A percentile compares a stretch with the other conserved stretches of the same genome.
Conservation (phyloP, 176 grass and related monocot species). For the Panicum miliaceum region DNA sequence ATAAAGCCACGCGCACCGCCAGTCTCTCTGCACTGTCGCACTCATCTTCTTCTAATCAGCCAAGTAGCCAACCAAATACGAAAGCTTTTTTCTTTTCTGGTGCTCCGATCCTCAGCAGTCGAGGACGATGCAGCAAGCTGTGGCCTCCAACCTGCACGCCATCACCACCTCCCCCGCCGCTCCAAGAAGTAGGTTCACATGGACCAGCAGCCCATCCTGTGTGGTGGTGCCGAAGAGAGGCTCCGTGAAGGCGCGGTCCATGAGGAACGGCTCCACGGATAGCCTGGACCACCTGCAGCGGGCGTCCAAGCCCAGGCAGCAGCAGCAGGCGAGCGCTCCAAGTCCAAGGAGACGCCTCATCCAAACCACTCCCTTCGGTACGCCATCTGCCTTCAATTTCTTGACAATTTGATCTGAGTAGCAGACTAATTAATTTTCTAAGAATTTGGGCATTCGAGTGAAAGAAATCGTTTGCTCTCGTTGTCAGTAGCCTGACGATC, state of each 20-base stretch:
- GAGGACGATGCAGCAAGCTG: slow-evolving; percentile 37
- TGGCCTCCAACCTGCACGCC: slow-evolving; percentile 24
- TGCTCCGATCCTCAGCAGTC: background rate
- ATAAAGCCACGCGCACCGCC: background rate
- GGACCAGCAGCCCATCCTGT: background rate
- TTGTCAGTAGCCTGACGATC: no score
- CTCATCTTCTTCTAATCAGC: background rate
- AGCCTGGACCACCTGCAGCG: slow-evolving; percentile 57
- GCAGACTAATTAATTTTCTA: background rate
- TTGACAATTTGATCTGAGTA: no score
- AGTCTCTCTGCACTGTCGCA: background rate
- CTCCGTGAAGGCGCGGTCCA: slow-evolving; percentile 12
- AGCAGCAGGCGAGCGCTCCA: background rate
- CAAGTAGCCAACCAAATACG: background rate
- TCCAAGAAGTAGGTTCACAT: background rate
- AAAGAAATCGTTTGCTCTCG: no score
- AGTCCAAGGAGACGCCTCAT: slow-evolving; percentile 29
- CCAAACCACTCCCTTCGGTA: slow-evolving; percentile 49
- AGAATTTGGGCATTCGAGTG: background rate
- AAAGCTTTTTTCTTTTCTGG: background rate
- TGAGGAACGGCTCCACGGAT: slow-evolving; percentile 34
- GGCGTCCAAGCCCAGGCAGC: slow-evolving; percentile 5
- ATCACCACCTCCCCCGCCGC: background rate
- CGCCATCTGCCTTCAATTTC: background rate
- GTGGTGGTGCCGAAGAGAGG: background rate